These are phyloP conservation scores for Inonotus obliquus DNA, from an alignment of 1,284 basidiomycete genomes.

Conservation along the genomic window DNA sequence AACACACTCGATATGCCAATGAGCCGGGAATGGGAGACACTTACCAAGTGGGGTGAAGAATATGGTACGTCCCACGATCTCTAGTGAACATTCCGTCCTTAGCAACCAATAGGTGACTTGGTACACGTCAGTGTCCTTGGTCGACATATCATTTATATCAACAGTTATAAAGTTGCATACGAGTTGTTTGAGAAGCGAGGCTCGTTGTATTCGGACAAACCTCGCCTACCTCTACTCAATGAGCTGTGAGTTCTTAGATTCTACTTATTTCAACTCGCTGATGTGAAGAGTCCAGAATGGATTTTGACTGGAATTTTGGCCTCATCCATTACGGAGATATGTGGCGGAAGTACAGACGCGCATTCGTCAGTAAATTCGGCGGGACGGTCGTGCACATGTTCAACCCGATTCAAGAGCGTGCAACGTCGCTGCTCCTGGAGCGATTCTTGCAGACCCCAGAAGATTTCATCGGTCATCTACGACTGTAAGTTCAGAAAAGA, in stretches of 20 bases:
- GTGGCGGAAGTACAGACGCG: slow-evolving; percentile 25
- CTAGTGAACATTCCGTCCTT: slow-evolving; percentile 1
- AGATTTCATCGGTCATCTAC: slow-evolving; percentile 24
- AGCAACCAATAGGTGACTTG: slow-evolving; percentile 21
- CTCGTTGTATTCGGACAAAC: slow-evolving; percentile 24
- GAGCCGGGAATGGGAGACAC: slow-evolving; percentile 33
- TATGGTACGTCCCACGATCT: slow-evolving; percentile 35
- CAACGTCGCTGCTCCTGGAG: slow-evolving; percentile 21
- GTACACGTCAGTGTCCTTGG: slow-evolving; percentile 23
- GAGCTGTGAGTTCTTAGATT: slow-evolving; percentile 6
- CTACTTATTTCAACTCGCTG: neutral
- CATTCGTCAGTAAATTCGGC: slow-evolving; percentile 26
- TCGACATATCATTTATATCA: slow-evolving; percentile 23
- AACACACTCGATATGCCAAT: slow-evolving; percentile 21
- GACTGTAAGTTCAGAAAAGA: slow-evolving; percentile 19
- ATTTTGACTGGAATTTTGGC: slow-evolving; percentile 16
- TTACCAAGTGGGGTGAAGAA: slow-evolving; percentile 47
- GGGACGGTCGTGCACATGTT: slow-evolving; percentile 19
- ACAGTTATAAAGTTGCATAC: slow-evolving; percentile 20
- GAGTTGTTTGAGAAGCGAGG: slow-evolving; percentile 26
- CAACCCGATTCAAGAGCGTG: slow-evolving; percentile 22
- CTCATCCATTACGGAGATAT: slow-evolving; percentile 24
- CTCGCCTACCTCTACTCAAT: slow-evolving; percentile 11
- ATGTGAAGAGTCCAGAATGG: slow-evolving; percentile 5
- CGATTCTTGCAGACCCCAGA: slow-evolving; percentile 23